A percentile compares a stretch with the other conserved stretches of the same genome.
phyloP scores from a whole-genome alignment of 441 rosid species.

The Metrosideros polymorpha region DNA sequence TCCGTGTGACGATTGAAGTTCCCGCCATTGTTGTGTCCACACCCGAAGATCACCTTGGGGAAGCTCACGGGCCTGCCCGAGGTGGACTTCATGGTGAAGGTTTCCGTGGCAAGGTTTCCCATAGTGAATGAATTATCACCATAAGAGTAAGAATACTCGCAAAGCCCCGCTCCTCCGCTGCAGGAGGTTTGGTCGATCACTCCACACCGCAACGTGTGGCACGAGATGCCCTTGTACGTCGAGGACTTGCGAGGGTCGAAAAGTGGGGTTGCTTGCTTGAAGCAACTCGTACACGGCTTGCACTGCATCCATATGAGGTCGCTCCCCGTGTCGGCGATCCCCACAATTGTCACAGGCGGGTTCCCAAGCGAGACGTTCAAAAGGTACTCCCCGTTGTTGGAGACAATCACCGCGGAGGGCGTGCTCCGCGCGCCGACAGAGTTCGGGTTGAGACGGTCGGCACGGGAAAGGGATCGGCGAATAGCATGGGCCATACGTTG shows the following conservation, averaged over 20 bases:
- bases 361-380: slow-evolving; percentile 39
- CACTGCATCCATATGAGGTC: slow-evolving; percentile 53
- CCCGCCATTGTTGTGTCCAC: slow-evolving; percentile 25
- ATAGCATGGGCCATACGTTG: slow-evolving; percentile 18
- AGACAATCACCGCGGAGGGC: neutral
- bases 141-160: slow-evolving; percentile 20
- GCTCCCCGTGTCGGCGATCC: slow-evolving; percentile 39
- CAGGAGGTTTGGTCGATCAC: neutral
- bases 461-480: slow-evolving; percentile 18
- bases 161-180: neutral
- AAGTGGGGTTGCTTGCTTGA: slow-evolving; percentile 22
- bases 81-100: slow-evolving; percentile 18
- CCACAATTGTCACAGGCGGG: slow-evolving; percentile 21
- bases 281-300: slow-evolving; percentile 36
- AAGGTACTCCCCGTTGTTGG: slow-evolving; percentile 17
- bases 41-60: slow-evolving; percentile 26
- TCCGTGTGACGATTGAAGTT: slow-evolving; percentile 1
- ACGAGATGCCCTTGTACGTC: slow-evolving; percentile 13
- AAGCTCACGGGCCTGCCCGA: slow-evolving; percentile 8
- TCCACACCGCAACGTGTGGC: slow-evolving; percentile 12
- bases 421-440: no score
- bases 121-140: slow-evolving; percentile 8
- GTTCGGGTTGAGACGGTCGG: neutral
- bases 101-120: slow-evolving; percentile 28
- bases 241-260: slow-evolving; percentile 25